A percentile compares a stretch with the other conserved stretches of the same genome.
phyloP scores from a whole-genome alignment of 225 moss, liverwort and hornwort genomes.

The Pleurozium schreberi region DNA sequence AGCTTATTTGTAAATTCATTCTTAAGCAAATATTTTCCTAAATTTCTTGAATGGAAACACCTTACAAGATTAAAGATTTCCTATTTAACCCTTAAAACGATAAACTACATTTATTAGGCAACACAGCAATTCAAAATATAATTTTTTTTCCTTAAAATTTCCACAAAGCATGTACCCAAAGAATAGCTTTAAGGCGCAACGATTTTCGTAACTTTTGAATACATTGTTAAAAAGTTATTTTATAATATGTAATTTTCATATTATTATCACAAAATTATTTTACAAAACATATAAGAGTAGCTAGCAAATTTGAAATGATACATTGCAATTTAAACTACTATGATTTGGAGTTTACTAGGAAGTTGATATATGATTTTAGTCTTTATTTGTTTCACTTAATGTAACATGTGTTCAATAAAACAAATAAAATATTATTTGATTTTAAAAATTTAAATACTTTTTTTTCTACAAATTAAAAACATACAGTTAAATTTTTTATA shows the following conservation, averaged over 20 bases:
- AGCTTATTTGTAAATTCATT: no score
- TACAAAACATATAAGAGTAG: not conserved
- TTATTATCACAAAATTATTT: not conserved
- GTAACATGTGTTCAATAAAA: not conserved
- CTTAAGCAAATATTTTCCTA: no score
- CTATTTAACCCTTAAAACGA: no score
- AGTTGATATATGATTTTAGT: not conserved
- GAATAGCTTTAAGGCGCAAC: no score
- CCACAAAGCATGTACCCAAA: no score
- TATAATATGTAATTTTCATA: not conserved
- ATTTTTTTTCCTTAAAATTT: no score
- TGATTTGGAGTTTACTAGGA: not conserved
- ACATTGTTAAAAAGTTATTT: not conserved
- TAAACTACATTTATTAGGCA: no score
- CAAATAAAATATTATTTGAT: not conserved
- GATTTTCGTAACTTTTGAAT: no score
- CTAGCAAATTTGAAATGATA: not conserved
- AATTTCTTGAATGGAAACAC: no score
- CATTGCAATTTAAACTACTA: not conserved
- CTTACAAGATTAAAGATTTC: no score
- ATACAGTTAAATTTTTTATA: no score
- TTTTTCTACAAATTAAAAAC: not conserved
- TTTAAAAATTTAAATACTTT: rapidly evolving
- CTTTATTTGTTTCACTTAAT: not conserved
- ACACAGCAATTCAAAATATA: no score